Evolutionary conservation across 2,329 filamentous ascomycete species (phyloP), one percentile per base, ranked within the genome.

Genomic region (Corinectria fuckeliana): DNA sequence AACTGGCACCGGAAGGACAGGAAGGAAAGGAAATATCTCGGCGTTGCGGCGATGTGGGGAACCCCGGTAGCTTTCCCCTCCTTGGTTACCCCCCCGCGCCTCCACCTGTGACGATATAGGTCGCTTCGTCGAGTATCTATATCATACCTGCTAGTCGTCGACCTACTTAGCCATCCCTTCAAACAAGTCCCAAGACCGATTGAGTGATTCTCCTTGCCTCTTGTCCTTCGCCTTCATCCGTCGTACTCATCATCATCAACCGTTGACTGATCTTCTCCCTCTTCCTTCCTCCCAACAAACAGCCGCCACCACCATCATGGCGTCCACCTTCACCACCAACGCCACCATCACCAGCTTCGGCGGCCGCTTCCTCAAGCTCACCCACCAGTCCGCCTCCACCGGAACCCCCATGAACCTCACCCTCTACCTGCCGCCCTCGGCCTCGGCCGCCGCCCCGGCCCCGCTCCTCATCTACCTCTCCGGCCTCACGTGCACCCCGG

Each of bases 391-490:
- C 56, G 80, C 84, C 66, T 84, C 87, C 62, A 96, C 92, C 57
- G 87, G 86, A 70, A 97, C 92, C 68, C 88, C 93, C 71, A 99
- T 98, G 94, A 87, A 86, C 74, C 86, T 98, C 73, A 96, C 96
- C 80, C 84, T 99, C 70, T 99, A 91, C 81, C 85, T 99, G 3
- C 95, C 95, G 21, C 88, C 91, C 2, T 82, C 88, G 70, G 87
- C 91, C 56, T 78, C 83, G 63, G 70, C 76, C 14, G 70, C 77
- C 49, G 53, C 77, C 2, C 80, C 84, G 38, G 88, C 92, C 2
- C 95, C 95, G 21, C 86, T 98, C 26, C 85, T 99, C 58, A 88
- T 97, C 80, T 99, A 94, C 79, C 88, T 99, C 59, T 94, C 94
- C 13, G 95, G 95, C 50, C 83, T 99, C 61, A 98, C 95, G 61